phyloP scores from a whole-genome alignment of 2,329 filamentous ascomycete species.

The Clonostachys rhizophaga region DNA sequence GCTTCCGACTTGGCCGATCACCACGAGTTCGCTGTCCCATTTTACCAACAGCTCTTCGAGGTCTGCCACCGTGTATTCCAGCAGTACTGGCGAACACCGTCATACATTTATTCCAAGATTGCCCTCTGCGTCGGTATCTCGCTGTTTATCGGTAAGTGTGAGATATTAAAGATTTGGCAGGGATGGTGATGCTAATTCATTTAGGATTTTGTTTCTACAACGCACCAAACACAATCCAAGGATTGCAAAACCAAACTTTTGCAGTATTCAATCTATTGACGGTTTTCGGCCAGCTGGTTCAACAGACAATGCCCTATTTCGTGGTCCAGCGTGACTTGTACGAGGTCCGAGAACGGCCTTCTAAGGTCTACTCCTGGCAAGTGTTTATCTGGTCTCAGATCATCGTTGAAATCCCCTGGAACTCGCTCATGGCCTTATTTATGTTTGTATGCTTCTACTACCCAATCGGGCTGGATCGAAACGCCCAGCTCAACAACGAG shows the following conservation, averaged over 20 bases:
- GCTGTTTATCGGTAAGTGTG: conserved; percentile 72
- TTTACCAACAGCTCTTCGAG: conserved; percentile 19
- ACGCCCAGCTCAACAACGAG: conserved; percentile 47
- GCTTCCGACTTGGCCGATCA: conserved; percentile 12
- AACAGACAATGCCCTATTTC: conserved; percentile 68
- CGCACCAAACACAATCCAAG: conserved; percentile 53
- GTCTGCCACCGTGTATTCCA: conserved; percentile 27
- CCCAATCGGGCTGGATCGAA: conserved; percentile 58
- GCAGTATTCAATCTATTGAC: conserved; percentile 67
- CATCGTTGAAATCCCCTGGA: conserved; percentile 8
- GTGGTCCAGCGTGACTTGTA: conserved; percentile 65
- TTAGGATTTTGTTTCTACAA: conserved; percentile 69
- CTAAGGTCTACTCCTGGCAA: conserved; percentile 64
- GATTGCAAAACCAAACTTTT: conserved; percentile 69
- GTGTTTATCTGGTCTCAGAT: conserved; percentile 53
- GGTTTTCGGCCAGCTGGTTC: conserved; percentile 62
- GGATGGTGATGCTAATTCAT: conserved; percentile 44
- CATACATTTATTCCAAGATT: conserved; percentile 57
- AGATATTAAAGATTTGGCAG: conserved; percentile 38
- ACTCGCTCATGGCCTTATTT: conserved; percentile 35
- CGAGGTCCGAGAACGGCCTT: conserved; percentile 63
- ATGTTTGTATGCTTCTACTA: conserved; percentile 66
- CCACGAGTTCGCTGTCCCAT: conserved; percentile 51
- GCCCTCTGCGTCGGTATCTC: conserved; percentile 32
- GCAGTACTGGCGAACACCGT: conserved; percentile 37